These are phyloP conservation scores for Nidularia pulvinata DNA, from an alignment of 768 basidiomycete species.

Conservation along the genomic window DNA sequence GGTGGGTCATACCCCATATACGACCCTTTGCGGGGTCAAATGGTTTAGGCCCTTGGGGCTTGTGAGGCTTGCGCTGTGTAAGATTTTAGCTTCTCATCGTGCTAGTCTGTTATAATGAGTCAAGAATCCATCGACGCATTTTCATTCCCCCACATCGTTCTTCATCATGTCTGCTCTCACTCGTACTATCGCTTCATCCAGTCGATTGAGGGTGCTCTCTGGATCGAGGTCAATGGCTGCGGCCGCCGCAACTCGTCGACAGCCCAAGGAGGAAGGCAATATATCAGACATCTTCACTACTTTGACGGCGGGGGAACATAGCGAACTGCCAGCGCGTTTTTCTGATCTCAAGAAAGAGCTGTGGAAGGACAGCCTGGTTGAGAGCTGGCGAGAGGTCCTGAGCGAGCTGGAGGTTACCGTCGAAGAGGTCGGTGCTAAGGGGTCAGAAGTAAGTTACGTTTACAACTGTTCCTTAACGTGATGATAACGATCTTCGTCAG, in stretches of 20 bases:
- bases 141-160: too few relatives aligned
- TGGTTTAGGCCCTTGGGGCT: too few relatives aligned
- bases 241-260: slow-evolving; percentile 8
- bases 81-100: too few relatives aligned
- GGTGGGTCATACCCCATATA: too few relatives aligned
- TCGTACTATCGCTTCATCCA: background rate
- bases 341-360: slow-evolving; percentile 56
- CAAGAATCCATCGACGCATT: too few relatives aligned
- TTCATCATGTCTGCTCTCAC: background rate
- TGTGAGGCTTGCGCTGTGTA: too few relatives aligned
- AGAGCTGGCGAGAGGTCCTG: slow-evolving; percentile 58
- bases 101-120: too few relatives aligned
- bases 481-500: slow-evolving; percentile 19
- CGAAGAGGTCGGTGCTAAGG: slow-evolving; percentile 42
- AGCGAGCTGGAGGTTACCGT: slow-evolving; percentile 42
- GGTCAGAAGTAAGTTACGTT: slow-evolving; percentile 39
- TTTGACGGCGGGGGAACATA: slow-evolving; percentile 28
- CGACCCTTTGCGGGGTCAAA: too few relatives aligned
- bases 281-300: slow-evolving; percentile 38
- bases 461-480: background rate
- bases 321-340: slow-evolving; percentile 55
- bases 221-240: background rate
- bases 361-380: slow-evolving; percentile 39
- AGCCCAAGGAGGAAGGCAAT: slow-evolving; percentile 33
- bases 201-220: background rate